Conservation (phyloP, 176 grass and related monocot genomes). For the Avena insularis region DNA sequence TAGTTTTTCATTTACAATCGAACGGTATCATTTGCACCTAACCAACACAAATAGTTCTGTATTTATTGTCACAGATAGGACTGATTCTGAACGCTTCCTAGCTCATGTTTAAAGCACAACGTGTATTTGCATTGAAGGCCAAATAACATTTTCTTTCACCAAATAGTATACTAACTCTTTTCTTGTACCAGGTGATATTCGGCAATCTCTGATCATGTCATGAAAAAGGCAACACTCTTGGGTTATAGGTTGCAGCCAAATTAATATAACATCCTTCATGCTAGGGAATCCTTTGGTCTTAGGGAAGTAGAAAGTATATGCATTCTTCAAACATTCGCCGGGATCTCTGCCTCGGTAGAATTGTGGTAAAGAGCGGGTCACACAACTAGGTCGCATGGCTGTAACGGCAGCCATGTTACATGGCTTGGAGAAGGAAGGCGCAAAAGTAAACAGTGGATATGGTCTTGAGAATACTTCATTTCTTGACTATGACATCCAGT, state of each 20-base stretch:
- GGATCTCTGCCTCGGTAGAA: not conserved
- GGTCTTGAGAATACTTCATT: not conserved
- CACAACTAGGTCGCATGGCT: not conserved
- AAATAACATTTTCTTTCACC: not conserved
- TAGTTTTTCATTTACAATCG: not conserved
- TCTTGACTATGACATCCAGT: not conserved
- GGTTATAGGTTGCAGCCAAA: not conserved
- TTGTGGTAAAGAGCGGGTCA: not conserved
- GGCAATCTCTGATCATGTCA: not conserved
- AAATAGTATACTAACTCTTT: not conserved
- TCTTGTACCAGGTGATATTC: not conserved
- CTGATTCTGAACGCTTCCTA: not conserved
- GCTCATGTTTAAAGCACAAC: not conserved
- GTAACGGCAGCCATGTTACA: not conserved
- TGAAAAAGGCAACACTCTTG: not conserved
- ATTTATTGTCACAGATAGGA: not conserved
- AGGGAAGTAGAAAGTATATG: not conserved
- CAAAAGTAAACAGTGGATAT: not conserved
- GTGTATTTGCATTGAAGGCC: not conserved
- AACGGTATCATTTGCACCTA: not conserved
- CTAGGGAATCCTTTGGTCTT: not conserved
- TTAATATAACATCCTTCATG: not conserved
- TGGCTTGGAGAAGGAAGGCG: not conserved
- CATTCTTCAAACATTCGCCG: too few species aligned
- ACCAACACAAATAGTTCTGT: not conserved